phyloP scores from a whole-genome alignment of 805 yeast genomes.

The Starmerella roubikii region DNA sequence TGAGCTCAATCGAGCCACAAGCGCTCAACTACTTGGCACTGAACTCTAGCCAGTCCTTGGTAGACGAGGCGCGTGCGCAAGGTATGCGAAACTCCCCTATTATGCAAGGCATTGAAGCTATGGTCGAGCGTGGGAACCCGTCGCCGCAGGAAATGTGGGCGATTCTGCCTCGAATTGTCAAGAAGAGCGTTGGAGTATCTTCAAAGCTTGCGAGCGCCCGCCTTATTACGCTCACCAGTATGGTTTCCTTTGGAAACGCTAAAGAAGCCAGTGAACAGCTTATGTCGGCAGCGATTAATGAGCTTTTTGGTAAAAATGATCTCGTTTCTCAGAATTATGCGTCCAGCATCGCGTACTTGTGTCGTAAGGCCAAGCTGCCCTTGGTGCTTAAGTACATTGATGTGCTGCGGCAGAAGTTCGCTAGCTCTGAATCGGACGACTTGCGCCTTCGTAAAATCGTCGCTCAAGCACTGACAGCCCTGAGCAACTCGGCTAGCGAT shows the following conservation, averaged over 20 bases:
- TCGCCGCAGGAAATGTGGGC: constrained; percentile 8
- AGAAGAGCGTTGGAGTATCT: constrained; percentile 72
- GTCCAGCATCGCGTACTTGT: constrained; percentile 62
- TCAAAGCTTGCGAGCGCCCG: constrained; percentile 77
- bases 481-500: constrained; percentile 44
- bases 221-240: constrained; percentile 50
- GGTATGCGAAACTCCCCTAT: constrained; percentile 72
- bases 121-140: constrained; percentile 41
- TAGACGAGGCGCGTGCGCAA: constrained; percentile 65
- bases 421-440: constrained; percentile 23
- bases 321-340: constrained; percentile 68
- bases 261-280: constrained; percentile 43
- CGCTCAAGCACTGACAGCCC: constrained; percentile 35
- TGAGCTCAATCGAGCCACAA: constrained; percentile 88
- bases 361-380: constrained; percentile 45
- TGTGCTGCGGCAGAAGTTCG: constrained; percentile 41
- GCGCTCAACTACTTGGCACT: constrained; percentile 69
- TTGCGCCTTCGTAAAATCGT: constrained; percentile 25
- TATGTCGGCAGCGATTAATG: constrained; percentile 42
- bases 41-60: constrained; percentile 41
- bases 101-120: constrained; percentile 69
- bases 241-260: constrained; percentile 33
- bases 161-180: constrained; percentile 40
- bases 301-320: constrained; percentile 55
- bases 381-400: constrained; percentile 41